These are phyloP conservation scores for Raddia distichophylla DNA, from an alignment of 176 grass and related monocot genomes.

Conservation along the genomic window DNA sequence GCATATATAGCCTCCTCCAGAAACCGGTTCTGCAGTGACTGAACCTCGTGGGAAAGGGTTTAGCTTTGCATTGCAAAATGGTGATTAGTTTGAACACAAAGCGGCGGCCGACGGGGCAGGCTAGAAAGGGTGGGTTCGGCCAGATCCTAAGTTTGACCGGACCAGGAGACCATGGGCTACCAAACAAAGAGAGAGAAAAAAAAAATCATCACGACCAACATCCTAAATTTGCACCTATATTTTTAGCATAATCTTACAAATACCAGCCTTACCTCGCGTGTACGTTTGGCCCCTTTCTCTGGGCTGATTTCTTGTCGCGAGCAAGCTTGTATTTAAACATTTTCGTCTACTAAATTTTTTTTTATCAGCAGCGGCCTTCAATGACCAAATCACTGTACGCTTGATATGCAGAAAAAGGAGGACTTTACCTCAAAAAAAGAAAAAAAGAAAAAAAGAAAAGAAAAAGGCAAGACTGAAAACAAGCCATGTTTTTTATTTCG, in stretches of 20 bases:
- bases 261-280: background rate
- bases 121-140: background rate
- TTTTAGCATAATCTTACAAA: background rate
- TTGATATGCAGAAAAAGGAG: too few species aligned
- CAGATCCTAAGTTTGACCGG: constrained; percentile 1
- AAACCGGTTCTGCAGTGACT: background rate
- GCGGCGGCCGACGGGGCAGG: background rate
- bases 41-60: background rate
- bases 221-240: background rate
- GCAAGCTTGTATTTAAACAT: background rate
- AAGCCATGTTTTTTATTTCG: too few species aligned
- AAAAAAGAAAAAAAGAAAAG: too few species aligned
- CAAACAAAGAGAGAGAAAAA: background rate
- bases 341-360: too few species aligned
- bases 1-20: background rate
- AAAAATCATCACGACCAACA: too few species aligned
- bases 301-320: background rate
- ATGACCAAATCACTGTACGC: too few species aligned
- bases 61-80: background rate
- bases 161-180: background rate
- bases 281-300: background rate
- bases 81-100: background rate
- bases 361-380: too few species aligned
- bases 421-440: too few species aligned
- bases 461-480: too few species aligned